Evolutionary conservation across 1,139 yeast species (phyloP).

Genomic region (Scheffersomyces stambukii): DNA sequence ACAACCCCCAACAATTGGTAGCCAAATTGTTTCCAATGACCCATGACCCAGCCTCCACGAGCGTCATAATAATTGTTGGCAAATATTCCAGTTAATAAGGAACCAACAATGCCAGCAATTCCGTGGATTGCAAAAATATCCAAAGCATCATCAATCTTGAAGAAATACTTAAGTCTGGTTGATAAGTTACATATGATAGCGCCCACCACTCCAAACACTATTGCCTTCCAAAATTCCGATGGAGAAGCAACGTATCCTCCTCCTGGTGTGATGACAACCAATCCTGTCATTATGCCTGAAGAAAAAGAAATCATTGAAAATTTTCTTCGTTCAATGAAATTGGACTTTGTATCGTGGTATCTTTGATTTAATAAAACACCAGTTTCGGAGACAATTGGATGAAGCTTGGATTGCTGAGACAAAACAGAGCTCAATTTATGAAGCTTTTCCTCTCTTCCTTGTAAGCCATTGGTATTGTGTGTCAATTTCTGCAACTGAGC

Average conservation of each 20-base stretch:
- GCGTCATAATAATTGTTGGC: constrained; percentile 31
- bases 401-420: neutral
- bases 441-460: neutral
- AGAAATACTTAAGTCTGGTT: constrained; percentile 38
- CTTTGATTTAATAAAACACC: constrained; percentile 18
- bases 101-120: constrained; percentile 41
- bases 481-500: constrained; percentile 3
- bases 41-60: constrained; percentile 47
- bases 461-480: neutral
- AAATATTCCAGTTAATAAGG: constrained; percentile 40
- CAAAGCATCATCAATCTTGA: constrained; percentile 41
- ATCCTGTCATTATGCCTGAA: constrained; percentile 41
- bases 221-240: constrained; percentile 39
- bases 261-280: constrained; percentile 44
- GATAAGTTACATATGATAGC: constrained; percentile 34
- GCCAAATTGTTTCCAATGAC: constrained; percentile 45
- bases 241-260: constrained; percentile 41
- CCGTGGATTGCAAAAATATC: constrained; percentile 48
- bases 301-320: constrained; percentile 39
- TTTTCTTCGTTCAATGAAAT: constrained; percentile 20
- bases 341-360: constrained; percentile 18
- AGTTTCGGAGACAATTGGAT: constrained; percentile 13
- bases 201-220: constrained; percentile 39
- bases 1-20: constrained; percentile 44
- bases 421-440: neutral